These are phyloP conservation scores for Diaporthe sp. DNA, from an alignment of 2,329 filamentous ascomycete genomes.

Conservation along the genomic window DNA sequence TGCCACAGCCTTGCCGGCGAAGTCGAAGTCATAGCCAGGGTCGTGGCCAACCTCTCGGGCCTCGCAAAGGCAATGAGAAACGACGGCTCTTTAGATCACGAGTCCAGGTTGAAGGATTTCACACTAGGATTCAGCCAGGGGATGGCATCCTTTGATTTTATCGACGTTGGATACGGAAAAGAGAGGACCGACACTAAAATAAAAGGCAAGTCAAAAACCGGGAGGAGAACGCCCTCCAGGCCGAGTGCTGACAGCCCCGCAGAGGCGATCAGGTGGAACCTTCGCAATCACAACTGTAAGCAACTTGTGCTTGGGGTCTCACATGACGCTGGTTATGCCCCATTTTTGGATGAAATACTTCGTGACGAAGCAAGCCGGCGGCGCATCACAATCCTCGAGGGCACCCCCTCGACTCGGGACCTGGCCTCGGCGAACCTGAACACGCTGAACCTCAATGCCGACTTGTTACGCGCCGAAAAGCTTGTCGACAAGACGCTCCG, in stretches of 20 bases:
- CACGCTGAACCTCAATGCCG: conserved; percentile 60
- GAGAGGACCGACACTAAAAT: conserved; percentile 73
- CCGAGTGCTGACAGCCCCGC: conserved; percentile 40
- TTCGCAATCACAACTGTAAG: conserved; percentile 73
- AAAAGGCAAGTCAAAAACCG: conserved; percentile 59
- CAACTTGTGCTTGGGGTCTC: conserved; percentile 73
- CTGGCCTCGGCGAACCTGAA: conserved; percentile 62
- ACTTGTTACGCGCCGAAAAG: conserved; percentile 69
- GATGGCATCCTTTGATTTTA: conserved; percentile 72
- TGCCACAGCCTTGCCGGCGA: conserved; percentile 64
- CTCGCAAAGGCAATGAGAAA: conserved; percentile 65
- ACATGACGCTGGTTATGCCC: conserved; percentile 72
- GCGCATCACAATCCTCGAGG: conserved; percentile 69
- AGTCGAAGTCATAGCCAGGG: conserved; percentile 68
- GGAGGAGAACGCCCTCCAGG: not conserved
- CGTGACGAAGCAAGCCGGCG: conserved; percentile 58
- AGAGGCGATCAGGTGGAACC: conserved; percentile 70
- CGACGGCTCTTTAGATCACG: conserved; percentile 61
- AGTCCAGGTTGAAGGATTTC: conserved; percentile 68
- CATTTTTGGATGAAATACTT: conserved; percentile 70
- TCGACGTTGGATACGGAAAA: conserved; percentile 73
- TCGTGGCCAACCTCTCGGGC: conserved; percentile 68
- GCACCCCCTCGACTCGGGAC: conserved; percentile 64
- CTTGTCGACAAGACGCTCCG: conserved; percentile 55
- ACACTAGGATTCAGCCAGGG: conserved; percentile 72